These are phyloP conservation scores for rapeseed (Brassica napus) DNA, from an alignment of 345 rosid species.

Conservation along the genomic window DNA sequence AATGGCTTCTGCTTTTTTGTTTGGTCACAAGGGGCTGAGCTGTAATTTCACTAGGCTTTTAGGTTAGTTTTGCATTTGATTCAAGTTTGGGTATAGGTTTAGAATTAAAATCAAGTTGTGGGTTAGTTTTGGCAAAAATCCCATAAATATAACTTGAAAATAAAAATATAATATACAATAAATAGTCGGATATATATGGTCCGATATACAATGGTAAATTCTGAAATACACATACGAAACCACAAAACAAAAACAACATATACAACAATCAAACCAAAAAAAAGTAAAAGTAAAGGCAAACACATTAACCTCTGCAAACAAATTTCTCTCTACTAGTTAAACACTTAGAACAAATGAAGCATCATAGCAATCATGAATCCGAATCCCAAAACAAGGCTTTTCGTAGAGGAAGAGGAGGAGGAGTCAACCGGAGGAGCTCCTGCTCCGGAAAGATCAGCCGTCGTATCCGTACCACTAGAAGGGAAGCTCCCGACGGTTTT, in stretches of 20 bases:
- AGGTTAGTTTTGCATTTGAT: too few relatives aligned
- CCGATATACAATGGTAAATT: background rate
- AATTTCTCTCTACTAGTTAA: background rate
- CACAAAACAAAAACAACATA: background rate
- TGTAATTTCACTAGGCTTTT: too few relatives aligned
- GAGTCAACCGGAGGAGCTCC: conserved; percentile 26
- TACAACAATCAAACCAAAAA: conserved; percentile 6
- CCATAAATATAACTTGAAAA: background rate
- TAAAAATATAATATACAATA: background rate
- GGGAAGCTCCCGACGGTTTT: conserved; percentile 41
- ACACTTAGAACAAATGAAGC: conserved; percentile 36
- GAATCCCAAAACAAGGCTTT: conserved; percentile 32
- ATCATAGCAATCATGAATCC: conserved; percentile 35
- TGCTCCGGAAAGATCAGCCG: conserved; percentile 21
- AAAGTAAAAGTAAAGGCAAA: conserved; percentile 7
- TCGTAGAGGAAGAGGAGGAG: conserved; percentile 18
- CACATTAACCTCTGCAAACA: conserved; percentile 5
- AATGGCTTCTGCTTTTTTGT: too few relatives aligned
- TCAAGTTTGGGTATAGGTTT: too few relatives aligned
- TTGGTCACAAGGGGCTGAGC: too few relatives aligned
- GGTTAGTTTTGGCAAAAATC: too few relatives aligned
- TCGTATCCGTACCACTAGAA: conserved; percentile 15
- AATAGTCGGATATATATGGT: background rate
- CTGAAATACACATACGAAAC: background rate
- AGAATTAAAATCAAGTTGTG: too few relatives aligned